Evolutionary conservation across 2,329 filamentous ascomycete genomes (phyloP).

Genomic region (Penicillium sp.): DNA sequence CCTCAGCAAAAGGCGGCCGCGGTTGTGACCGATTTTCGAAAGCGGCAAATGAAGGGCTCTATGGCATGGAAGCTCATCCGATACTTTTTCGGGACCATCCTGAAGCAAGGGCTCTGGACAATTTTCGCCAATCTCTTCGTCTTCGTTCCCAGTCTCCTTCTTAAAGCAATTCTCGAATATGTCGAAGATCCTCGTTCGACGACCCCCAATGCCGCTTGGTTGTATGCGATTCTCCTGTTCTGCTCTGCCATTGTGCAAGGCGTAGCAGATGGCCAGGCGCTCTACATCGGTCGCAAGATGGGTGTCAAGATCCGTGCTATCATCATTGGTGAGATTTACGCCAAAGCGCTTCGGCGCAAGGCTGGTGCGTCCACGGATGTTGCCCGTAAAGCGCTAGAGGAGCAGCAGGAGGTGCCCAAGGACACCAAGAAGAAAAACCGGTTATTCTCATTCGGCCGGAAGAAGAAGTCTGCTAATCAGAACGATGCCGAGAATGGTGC

Average conservation of each 20-base stretch:
- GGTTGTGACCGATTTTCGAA: conserved; percentile 79
- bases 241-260: conserved; percentile 79
- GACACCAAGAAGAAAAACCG: conserved; percentile 39
- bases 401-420: conserved; percentile 38
- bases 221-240: conserved; percentile 89
- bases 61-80: conserved; percentile 77
- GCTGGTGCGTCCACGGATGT: conserved; percentile 76
- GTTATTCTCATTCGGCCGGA: conserved; percentile 58
- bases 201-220: conserved; percentile 86
- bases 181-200: conserved; percentile 77
- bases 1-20: conserved; percentile 82
- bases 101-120: conserved; percentile 79
- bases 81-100: conserved; percentile 75
- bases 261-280: conserved; percentile 76
- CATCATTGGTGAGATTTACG: conserved; percentile 95
- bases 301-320: conserved; percentile 92
- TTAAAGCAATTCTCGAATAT: conserved; percentile 89
- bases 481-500: conserved; percentile 25
- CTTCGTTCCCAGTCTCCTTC: conserved; percentile 85
- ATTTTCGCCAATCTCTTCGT: conserved; percentile 77
- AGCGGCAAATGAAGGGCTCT: conserved; percentile 75
- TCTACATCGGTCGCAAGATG: conserved; percentile 92
- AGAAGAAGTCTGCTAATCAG: conserved; percentile 45
- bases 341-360: conserved; percentile 89
- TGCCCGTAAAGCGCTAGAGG: conserved; percentile 61